Percentiles rank a stretch among this genome's conserved stretches.
Evolutionary conservation across 208 protist genomes (phyloP).

Genomic region (Jaenimonas drosophilae): DNA sequence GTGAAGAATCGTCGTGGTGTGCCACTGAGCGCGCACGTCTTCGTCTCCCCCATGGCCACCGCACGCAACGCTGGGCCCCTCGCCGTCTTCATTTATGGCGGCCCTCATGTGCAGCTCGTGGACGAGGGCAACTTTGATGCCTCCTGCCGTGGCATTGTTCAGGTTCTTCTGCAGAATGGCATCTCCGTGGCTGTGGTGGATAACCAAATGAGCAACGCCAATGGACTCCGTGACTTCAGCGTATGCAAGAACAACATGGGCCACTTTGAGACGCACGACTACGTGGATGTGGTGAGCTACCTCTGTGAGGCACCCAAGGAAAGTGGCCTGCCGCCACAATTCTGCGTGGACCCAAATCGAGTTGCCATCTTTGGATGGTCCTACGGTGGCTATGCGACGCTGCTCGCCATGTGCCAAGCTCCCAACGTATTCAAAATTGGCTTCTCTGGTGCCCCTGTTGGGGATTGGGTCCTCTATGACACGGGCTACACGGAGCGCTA

Average conservation of each 20-base stretch:
- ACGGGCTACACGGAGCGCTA: slow-evolving; percentile 88
- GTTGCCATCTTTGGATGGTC: slow-evolving; percentile 85
- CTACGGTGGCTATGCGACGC: slow-evolving; percentile 84
- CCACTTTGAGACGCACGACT: slow-evolving; percentile 75
- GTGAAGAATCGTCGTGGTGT: slow-evolving; percentile 59
- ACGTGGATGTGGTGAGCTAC: slow-evolving; percentile 50
- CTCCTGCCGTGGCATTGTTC: slow-evolving; percentile 28
- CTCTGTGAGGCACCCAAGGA: slow-evolving; percentile 14
- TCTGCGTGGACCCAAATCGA: slow-evolving; percentile 46
- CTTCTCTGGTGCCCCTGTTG: slow-evolving; percentile 75
- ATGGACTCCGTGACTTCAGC: slow-evolving; percentile 57
- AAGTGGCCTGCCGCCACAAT: slow-evolving; percentile 13
- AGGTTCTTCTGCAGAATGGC: slow-evolving; percentile 56
- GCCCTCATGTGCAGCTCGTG: slow-evolving; percentile 83
- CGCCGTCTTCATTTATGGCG: slow-evolving; percentile 77
- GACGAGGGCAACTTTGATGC: slow-evolving; percentile 47
- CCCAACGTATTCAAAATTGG: slow-evolving; percentile 72
- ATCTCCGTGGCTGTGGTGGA: slow-evolving; percentile 75
- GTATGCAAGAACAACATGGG: slow-evolving; percentile 86
- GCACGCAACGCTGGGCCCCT: slow-evolving; percentile 28
- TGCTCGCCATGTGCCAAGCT: slow-evolving; percentile 78
- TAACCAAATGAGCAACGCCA: slow-evolving; percentile 80
- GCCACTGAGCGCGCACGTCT: slow-evolving; percentile 56
- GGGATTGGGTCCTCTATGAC: slow-evolving; percentile 86
- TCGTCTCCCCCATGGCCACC: slow-evolving; percentile 20